These are phyloP conservation scores for Sporisorium exsertum DNA, from an alignment of 1,284 basidiomycete species.

Conservation along the genomic window DNA sequence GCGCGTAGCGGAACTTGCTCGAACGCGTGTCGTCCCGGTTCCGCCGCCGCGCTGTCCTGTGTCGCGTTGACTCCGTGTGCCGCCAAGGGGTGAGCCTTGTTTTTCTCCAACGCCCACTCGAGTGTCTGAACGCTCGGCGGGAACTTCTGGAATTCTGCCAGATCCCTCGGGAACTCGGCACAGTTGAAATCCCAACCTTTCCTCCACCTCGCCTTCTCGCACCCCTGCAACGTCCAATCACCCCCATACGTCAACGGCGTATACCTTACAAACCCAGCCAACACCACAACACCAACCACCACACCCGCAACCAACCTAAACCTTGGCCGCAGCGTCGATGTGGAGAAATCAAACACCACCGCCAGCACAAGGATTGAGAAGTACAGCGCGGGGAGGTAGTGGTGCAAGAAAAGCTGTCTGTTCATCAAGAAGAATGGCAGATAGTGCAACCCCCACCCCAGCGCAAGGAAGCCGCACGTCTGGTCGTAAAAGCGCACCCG, in stretches of 20 bases:
- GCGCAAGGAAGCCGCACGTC: constrained; percentile 87
- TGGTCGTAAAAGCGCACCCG: constrained; percentile 86
- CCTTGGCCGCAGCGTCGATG: constrained; percentile 80
- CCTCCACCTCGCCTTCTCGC: constrained; percentile 83
- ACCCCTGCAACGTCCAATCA: constrained; percentile 85
- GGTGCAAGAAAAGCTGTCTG: constrained; percentile 94
- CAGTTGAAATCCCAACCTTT: constrained; percentile 97
- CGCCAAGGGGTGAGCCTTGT: neutral
- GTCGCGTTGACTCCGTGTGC: constrained; percentile 14
- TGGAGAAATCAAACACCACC: constrained; percentile 85
- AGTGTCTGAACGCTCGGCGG: constrained; percentile 49
- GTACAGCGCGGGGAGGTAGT: constrained; percentile 95
- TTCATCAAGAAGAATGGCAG: constrained; percentile 96
- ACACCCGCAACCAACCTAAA: constrained; percentile 83
- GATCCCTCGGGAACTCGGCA: constrained; percentile 70
- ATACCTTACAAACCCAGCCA: constrained; percentile 84
- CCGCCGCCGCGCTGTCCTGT: constrained; percentile 16
- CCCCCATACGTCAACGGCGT: constrained; percentile 86
- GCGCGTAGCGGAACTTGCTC: constrained; percentile 40
- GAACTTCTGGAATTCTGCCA: constrained; percentile 46
- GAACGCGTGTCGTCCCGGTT: constrained; percentile 52
- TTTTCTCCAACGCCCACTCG: constrained; percentile 23
- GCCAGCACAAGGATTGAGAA: constrained; percentile 87
- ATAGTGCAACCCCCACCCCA: constrained; percentile 95
- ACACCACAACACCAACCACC: constrained; percentile 78